Conservation (phyloP, 2,329 filamentous ascomycete genomes). For the Blastomyces percursus region DNA sequence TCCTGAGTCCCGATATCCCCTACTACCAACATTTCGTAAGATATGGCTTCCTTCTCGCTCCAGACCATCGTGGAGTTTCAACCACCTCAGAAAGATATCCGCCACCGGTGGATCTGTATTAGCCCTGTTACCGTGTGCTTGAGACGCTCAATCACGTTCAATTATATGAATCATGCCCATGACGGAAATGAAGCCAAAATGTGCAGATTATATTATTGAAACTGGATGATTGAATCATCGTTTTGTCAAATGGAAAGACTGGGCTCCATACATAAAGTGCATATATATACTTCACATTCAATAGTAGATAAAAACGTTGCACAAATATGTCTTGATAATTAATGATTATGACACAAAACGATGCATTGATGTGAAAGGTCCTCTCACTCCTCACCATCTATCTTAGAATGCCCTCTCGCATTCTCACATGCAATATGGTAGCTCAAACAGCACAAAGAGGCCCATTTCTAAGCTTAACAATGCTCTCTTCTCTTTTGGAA, state of each 20-base stretch:
- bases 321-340: not conserved
- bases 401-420: no score
- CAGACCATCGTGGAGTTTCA: not conserved
- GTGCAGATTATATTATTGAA: not conserved
- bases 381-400: no score
- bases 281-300: no score
- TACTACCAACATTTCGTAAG: not conserved
- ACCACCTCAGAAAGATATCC: no score
- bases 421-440: no score
- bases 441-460: not conserved
- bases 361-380: no score
- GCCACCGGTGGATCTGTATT: not conserved
- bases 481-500: not conserved
- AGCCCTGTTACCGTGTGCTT: not conserved
- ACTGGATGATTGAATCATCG: not conserved
- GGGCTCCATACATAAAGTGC: not conserved
- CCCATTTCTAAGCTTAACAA: not conserved
- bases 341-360: not conserved
- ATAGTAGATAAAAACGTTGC: no score
- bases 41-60: not conserved
- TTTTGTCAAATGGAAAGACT: not conserved
- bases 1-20: not conserved
- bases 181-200: not conserved
- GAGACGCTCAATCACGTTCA: not conserved
- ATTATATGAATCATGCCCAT: not conserved